Percentiles rank a stretch among this genome's conserved stretches.
Evolutionary conservation across 176 grass and related monocot genomes (phyloP).

Genomic region (Oryza australiensis): DNA sequence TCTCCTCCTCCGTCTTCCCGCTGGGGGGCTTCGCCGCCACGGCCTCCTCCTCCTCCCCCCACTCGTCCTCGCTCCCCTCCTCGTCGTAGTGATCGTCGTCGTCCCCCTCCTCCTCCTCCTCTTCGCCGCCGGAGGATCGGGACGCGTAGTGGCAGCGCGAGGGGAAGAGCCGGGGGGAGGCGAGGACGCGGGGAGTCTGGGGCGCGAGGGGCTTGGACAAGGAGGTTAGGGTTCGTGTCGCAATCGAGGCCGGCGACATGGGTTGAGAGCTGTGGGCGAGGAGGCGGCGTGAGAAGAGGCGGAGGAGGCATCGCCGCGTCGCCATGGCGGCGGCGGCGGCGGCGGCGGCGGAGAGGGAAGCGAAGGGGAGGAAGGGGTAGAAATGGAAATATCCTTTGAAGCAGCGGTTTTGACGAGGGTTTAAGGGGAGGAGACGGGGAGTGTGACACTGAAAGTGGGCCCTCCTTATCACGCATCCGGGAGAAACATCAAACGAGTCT

Average conservation of each 20-base stretch:
- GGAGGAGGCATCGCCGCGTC: conserved; percentile 70
- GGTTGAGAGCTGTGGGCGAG: background rate
- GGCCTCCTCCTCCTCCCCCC: conserved; percentile 43
- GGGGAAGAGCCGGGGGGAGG: conserved; percentile 29
- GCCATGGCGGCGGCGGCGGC: conserved; percentile 64
- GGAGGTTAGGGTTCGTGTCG: background rate
- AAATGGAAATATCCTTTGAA: conserved; percentile 40
- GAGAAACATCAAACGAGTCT: background rate
- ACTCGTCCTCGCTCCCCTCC: conserved; percentile 42
- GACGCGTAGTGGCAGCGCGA: conserved; percentile 55
- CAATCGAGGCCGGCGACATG: conserved; percentile 16
- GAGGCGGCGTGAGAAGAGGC: conserved; percentile 48
- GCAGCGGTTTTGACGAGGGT: conserved; percentile 46
- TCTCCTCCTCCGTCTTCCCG: conserved; percentile 93
- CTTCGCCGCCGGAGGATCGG: conserved; percentile 52
- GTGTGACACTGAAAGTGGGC: conserved; percentile 25
- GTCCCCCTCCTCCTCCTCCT: conserved; percentile 39
- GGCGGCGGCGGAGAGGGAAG: conserved; percentile 21
- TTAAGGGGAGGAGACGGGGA: conserved; percentile 24
- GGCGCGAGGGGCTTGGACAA: background rate
- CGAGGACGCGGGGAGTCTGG: background rate
- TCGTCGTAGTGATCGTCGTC: conserved; percentile 60
- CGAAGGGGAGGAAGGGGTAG: conserved; percentile 31
- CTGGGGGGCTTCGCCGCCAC: conserved; percentile 55
- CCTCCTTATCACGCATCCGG: background rate